Base-by-base conservation (phyloP, 208 protist genomes). In the Trypanosomatidae sp. region DNA sequence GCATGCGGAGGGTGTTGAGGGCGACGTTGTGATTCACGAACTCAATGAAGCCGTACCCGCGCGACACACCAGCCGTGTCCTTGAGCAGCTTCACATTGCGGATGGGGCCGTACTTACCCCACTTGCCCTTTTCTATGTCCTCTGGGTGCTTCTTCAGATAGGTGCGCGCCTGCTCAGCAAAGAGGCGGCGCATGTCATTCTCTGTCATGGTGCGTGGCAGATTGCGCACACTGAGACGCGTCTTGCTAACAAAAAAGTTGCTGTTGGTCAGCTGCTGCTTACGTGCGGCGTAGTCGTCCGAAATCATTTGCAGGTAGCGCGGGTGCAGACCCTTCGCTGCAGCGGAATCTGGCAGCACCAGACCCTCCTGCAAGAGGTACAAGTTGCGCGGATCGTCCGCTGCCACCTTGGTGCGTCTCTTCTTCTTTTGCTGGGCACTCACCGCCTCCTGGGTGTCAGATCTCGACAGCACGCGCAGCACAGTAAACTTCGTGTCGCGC, bases 31-130 rank as follows among this genome's bases (percentile, higher is more conserved):
- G 94, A 52, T 98, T 96, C 33, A 91, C 80, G 81, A 96, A 98
- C 83, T 98, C 94, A 15, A 98, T 82, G 67, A 98, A 98, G 25
- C 90, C 95, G 76, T 96, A 97, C 12, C 95, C 93, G 43, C 86
- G 89, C n/a, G 88, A 94, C 28, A 87, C 80, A 46, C 90, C 92
- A 12, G 83, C 89, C n/a, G 85, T 83, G 77, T 98, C 92, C 71
- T 82, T 89, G 15, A 97, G 84, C 65, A 98, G 66, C 74, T 96
- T 95, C 33, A 94, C 76, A 67, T 96, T 94, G 50, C 86, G 87
- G 69, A 98, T 94, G 56, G 90, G 92, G 36, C 92, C 92, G 71
- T 95, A 95, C 89, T 97, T 97, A 12, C 91, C 90, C 89, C 91
- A 96, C 69, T 89, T 88, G 5, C 85, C 84, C 69, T 89, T 89